phyloP scores from a whole-genome alignment of 2,329 filamentous ascomycete species.

The Seiridium unicorne region DNA sequence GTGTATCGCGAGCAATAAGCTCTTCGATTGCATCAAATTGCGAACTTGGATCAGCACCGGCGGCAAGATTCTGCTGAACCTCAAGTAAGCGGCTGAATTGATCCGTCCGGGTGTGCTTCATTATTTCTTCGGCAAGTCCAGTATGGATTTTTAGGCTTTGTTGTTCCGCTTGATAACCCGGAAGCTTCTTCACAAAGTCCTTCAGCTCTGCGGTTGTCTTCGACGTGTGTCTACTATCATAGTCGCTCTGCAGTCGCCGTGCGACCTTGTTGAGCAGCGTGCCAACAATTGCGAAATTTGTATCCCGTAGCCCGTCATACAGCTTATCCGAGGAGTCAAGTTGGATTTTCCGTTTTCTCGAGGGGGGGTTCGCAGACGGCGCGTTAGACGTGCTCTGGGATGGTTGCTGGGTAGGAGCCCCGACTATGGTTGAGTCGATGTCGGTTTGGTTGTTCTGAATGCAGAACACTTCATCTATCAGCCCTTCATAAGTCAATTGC shows the following conservation, averaged over 20 bases:
- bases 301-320: constrained; percentile 82
- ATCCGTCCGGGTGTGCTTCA: constrained; percentile 87
- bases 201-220: constrained; percentile 89
- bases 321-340: constrained; percentile 88
- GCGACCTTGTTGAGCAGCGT: constrained; percentile 87
- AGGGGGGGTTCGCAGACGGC: constrained; percentile 51
- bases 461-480: constrained; percentile 90
- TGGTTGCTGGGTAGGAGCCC: constrained; percentile 60
- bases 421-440: constrained; percentile 86
- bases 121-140: constrained; percentile 89
- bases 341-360: constrained; percentile 81
- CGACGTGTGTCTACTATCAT: constrained; percentile 81
- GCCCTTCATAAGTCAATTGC: constrained; percentile 92
- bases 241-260: constrained; percentile 78
- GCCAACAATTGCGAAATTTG: constrained; percentile 94
- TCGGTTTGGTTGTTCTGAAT: constrained; percentile 93
- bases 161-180: constrained; percentile 89
- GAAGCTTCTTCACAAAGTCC: constrained; percentile 92
- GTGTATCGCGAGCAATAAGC: constrained; percentile 83
- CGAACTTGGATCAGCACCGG: constrained; percentile 81
- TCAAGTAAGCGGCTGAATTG: constrained; percentile 85
- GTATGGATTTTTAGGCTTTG: constrained; percentile 91
- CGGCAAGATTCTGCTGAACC: constrained; percentile 92
- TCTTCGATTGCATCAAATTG: constrained; percentile 93
- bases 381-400: constrained; percentile 53